Evolutionary conservation across 805 yeast species (phyloP).

Genomic region (Cyberlindnera bimundalis): DNA sequence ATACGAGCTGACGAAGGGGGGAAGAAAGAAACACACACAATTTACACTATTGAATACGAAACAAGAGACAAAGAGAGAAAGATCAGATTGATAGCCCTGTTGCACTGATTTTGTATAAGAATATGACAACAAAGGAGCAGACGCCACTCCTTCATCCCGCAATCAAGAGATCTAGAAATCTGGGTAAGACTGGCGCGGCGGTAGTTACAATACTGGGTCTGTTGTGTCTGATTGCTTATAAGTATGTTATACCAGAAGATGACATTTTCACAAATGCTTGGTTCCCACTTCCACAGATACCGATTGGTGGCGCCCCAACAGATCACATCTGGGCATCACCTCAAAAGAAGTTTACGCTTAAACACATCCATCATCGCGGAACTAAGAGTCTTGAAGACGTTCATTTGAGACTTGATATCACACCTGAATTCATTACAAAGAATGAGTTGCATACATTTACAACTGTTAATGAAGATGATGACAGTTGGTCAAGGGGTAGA

Average conservation of each 20-base stretch:
- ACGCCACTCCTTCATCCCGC: slow-evolving; percentile 3
- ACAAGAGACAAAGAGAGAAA: too few relatives aligned
- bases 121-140: slow-evolving; percentile 7
- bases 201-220: not conserved
- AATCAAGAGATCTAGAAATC: not conserved
- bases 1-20: too few relatives aligned
- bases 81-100: too few relatives aligned
- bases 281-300: slow-evolving; percentile 2
- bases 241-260: not conserved
- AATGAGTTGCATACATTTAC: slow-evolving; percentile 11
- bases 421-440: slow-evolving; percentile 34
- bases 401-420: slow-evolving; percentile 51
- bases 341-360: slow-evolving; percentile 33
- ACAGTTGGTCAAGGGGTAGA: slow-evolving; percentile 14
- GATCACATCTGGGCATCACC: slow-evolving; percentile 1
- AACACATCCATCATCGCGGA: slow-evolving; percentile 62
- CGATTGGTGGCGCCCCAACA: not conserved
- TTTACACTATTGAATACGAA: too few relatives aligned
- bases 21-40: too few relatives aligned
- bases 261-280: not conserved
- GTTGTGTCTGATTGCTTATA: not conserved
- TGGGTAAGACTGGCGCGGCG: not conserved
- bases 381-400: slow-evolving; percentile 40
- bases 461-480: slow-evolving; percentile 11
- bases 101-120: not conserved